These are phyloP conservation scores for Mycothermus thermophilus DNA, from an alignment of 495 filamentous ascomycete genomes.

Conservation along the genomic window DNA sequence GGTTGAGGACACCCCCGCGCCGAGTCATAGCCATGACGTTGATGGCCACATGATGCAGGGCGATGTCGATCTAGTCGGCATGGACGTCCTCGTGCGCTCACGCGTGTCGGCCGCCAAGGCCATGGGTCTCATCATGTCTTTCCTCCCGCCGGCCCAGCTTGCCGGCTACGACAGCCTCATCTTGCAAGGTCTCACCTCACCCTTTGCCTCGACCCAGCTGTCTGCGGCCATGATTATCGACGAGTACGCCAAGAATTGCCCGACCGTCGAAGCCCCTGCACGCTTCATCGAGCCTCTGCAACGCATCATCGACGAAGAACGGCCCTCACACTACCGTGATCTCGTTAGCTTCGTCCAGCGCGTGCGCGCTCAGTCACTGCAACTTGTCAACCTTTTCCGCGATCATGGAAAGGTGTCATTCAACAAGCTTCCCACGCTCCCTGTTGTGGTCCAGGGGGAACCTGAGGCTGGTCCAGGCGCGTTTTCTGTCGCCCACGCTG, in stretches of 20 bases:
- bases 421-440: slow-evolving; percentile 59
- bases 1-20: slow-evolving; percentile 50
- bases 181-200: slow-evolving; percentile 47
- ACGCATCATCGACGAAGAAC: slow-evolving; percentile 61
- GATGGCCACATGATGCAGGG: slow-evolving; percentile 97
- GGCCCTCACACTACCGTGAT: slow-evolving; percentile 73
- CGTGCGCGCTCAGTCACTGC: slow-evolving; percentile 78
- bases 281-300: slow-evolving; percentile 46
- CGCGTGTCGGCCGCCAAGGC: slow-evolving; percentile 76
- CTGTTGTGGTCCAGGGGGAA: slow-evolving; percentile 87
- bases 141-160: slow-evolving; percentile 37
- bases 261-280: slow-evolving; percentile 22
- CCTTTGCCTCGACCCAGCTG: slow-evolving; percentile 74
- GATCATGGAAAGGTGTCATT: slow-evolving; percentile 67
- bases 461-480: slow-evolving; percentile 75
- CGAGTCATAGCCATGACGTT: slow-evolving; percentile 68
- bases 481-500: slow-evolving; percentile 76
- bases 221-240: slow-evolving; percentile 72
- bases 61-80: slow-evolving; percentile 84
- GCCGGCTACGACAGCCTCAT: slow-evolving; percentile 44
- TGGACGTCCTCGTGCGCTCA: slow-evolving; percentile 75
- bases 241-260: slow-evolving; percentile 59
- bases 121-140: slow-evolving; percentile 59
- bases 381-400: slow-evolving; percentile 75
- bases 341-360: slow-evolving; percentile 77